Conservation (phyloP, 2,329 filamentous ascomycete species). For the Elsinoe necatrix region DNA sequence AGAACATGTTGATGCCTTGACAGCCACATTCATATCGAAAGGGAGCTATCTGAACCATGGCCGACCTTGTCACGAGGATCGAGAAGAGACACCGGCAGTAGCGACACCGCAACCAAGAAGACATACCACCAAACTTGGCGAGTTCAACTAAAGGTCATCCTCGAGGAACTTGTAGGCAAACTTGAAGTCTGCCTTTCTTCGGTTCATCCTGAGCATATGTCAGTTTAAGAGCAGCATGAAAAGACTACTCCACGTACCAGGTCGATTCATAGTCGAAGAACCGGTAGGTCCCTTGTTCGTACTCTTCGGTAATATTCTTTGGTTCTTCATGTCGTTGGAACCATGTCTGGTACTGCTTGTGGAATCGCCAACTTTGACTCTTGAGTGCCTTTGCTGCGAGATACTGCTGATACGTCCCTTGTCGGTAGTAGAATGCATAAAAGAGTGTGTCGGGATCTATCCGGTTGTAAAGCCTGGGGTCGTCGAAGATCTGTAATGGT, state of each 20-base stretch:
- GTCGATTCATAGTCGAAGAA: slow-evolving; percentile 99
- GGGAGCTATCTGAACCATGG: background rate
- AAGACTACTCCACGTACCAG: slow-evolving; percentile 56
- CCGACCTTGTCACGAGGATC: background rate
- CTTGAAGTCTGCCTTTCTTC: slow-evolving; percentile 94
- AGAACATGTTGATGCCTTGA: background rate
- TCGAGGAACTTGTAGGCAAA: slow-evolving; percentile 97
- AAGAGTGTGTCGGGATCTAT: slow-evolving; percentile 96
- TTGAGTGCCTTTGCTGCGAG: slow-evolving; percentile 94
- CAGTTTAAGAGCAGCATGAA: slow-evolving; percentile 14
- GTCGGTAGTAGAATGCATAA: slow-evolving; percentile 98
- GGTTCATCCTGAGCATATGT: slow-evolving; percentile 72
- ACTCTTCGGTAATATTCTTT: slow-evolving; percentile 97
- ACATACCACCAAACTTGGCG: background rate
- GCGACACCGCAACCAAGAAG: background rate
- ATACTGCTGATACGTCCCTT: slow-evolving; percentile 92
- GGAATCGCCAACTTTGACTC: slow-evolving; percentile 96
- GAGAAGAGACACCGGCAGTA: background rate
- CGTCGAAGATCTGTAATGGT: slow-evolving; percentile 83
- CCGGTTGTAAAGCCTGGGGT: slow-evolving; percentile 74
- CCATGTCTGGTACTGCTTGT: slow-evolving; percentile 99
- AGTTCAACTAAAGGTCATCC: slow-evolving; percentile 60
- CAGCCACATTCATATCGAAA: background rate
- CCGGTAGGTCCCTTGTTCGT: slow-evolving; percentile 95
- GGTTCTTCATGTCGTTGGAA: slow-evolving; percentile 98